Evolutionary conservation across 768 basidiomycete genomes (phyloP), one percentile per base, ranked within the genome.

Genomic region (Xanthoconium stramineum): DNA sequence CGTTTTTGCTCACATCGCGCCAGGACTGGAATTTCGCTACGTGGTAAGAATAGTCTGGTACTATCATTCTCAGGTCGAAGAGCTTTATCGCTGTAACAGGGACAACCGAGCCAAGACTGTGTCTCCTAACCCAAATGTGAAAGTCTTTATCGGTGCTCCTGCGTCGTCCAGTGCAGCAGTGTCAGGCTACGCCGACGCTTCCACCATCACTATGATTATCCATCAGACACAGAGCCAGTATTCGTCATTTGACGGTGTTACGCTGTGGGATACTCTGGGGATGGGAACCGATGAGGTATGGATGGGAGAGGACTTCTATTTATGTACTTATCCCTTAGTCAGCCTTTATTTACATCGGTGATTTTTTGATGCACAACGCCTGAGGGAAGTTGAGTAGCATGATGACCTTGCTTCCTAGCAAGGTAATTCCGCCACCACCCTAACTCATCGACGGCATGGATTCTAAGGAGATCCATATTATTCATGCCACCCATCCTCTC

Each of bases 121-220:
- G 19, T 79, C 80, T 24, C 71, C 76, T 3, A 81, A 80, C 64
- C 64, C 61, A 30, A 69, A 78, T 49, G 78, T 79, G 7, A 81
- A 81, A 56, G 68, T 81, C 17, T 81, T 72, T 61, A 78, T 81
- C 24, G 80, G 80, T 37, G 80, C 75, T 7, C 80, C 79, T 8
- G 79, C 76, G 0, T 73, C 79, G 2, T 58, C 72, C 4, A 63
- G 70, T 15, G 76, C 79, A 3, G 79, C 80, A 5, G 73, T 73
- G n/a, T 72, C 74, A 1, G 80, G 80, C 20, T 81, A 79, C 54
- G 75, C 78, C 37, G 55, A 56, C 38, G 61, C 72, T 3, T 67
- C 65, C 6, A 72, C 72, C 2, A 53, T 80, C n/a, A 61, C 69
- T 8, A 65, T 56, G 24, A 73, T 78, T 47, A 67, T 74, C 24